Conservation (phyloP, 768 basidiomycete species). For the Psilocybe sp. region DNA sequence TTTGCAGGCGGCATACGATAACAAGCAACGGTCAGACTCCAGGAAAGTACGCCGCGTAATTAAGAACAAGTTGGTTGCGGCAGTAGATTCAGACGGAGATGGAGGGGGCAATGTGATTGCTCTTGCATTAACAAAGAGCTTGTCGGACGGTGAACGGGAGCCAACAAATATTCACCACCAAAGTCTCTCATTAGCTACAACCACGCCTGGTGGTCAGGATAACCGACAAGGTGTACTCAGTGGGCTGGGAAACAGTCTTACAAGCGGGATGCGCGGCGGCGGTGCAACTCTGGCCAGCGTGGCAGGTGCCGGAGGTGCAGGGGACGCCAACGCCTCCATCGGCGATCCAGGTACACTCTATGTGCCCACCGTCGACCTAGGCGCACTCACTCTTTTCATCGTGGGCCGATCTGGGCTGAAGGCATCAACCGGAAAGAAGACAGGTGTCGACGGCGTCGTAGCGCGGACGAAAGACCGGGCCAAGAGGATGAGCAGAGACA, state of each 20-base stretch:
- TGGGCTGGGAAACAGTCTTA: constrained; percentile 37
- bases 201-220: no score
- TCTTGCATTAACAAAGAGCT: no score
- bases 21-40: constrained; percentile 41
- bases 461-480: background rate
- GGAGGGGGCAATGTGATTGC: background rate
- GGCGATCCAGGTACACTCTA: constrained; percentile 40
- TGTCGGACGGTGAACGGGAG: no score
- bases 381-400: constrained; percentile 44
- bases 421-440: constrained; percentile 5
- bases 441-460: background rate
- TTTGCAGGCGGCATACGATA: constrained; percentile 48
- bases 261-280: constrained; percentile 33
- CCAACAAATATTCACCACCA: no score
- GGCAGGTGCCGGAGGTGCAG: constrained; percentile 26
- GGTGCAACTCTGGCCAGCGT: constrained; percentile 22
- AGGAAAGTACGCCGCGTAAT: constrained; percentile 64
- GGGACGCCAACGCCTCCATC: constrained; percentile 5
- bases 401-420: constrained; percentile 15
- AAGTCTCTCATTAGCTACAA: no score
- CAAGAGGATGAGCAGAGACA: constrained; percentile 8
- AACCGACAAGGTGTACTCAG: background rate
- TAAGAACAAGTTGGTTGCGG: constrained; percentile 56
- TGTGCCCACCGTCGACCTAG: constrained; percentile 50
- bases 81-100: constrained; percentile 16